A percentile compares a stretch with the other conserved stretches of the same genome.
Conservation (phyloP, 441 rosid genomes). For the Gossypium davidsonii region DNA sequence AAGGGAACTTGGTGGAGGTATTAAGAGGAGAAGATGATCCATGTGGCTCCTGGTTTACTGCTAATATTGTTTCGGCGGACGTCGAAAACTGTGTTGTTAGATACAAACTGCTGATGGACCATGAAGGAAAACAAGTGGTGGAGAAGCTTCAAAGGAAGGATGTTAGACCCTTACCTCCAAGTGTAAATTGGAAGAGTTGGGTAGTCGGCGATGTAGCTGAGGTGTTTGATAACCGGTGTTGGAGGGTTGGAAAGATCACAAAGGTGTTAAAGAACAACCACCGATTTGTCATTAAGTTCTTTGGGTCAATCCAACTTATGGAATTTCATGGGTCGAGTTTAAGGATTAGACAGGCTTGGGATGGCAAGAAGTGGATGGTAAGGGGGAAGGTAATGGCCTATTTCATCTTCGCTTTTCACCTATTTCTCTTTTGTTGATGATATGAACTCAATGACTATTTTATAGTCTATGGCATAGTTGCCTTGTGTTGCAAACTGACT, state of each 20-base stretch:
- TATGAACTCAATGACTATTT: too few species aligned
- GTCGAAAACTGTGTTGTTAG: slow-evolving; percentile 21
- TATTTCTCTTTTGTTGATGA: not conserved
- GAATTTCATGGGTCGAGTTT: slow-evolving; percentile 27
- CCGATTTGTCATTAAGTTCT: slow-evolving; percentile 25
- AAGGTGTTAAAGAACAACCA: slow-evolving; percentile 22
- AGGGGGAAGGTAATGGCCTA: slow-evolving; percentile 25
- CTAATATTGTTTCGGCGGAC: slow-evolving; percentile 18
- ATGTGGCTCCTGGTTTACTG: slow-evolving; percentile 34
- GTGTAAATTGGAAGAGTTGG: slow-evolving; percentile 24
- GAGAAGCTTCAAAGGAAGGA: slow-evolving; percentile 24
- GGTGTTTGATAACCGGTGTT: slow-evolving; percentile 29
- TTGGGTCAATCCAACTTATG: slow-evolving; percentile 30
- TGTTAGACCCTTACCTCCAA: slow-evolving; percentile 32
- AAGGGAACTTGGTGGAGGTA: slow-evolving; percentile 29
- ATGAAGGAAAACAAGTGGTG: slow-evolving; percentile 12
- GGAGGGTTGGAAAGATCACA: slow-evolving; percentile 33
- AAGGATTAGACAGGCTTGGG: slow-evolving; percentile 29
- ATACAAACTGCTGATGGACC: slow-evolving; percentile 17
- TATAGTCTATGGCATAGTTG: not conserved
- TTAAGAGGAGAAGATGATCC: slow-evolving; percentile 27
- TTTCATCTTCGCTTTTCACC: slow-evolving; percentile 2
- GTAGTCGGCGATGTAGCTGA: slow-evolving; percentile 30
- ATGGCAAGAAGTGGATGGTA: slow-evolving; percentile 25
- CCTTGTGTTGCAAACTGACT: not conserved